Conservation (phyloP, 495 filamentous ascomycete genomes). For the Tuber magnatum region DNA sequence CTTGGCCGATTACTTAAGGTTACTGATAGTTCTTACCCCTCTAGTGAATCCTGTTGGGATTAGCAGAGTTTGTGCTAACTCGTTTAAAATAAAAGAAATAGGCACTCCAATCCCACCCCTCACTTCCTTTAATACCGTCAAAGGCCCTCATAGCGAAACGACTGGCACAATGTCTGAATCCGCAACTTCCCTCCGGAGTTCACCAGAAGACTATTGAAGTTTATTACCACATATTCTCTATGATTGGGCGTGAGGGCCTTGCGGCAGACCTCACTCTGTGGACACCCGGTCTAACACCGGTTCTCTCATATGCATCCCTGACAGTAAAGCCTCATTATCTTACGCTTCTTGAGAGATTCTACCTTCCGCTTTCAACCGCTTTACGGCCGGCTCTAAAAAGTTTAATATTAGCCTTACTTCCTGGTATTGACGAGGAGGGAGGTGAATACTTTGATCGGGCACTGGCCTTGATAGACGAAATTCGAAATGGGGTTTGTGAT, state of each 20-base stretch:
- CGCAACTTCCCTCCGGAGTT: slow-evolving; percentile 88
- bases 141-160: slow-evolving; percentile 80
- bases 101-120: slow-evolving; percentile 81
- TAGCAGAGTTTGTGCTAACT: slow-evolving; percentile 11
- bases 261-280: slow-evolving; percentile 77
- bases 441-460: slow-evolving; percentile 95
- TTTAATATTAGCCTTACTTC: slow-evolving; percentile 74
- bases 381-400: slow-evolving; percentile 84
- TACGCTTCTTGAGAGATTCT: slow-evolving; percentile 70
- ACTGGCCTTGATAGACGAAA: slow-evolving; percentile 64
- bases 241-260: slow-evolving; percentile 67
- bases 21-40: slow-evolving; percentile 7
- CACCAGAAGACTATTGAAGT: slow-evolving; percentile 97
- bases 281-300: slow-evolving; percentile 78
- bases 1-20: slow-evolving; percentile 87
- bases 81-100: slow-evolving; percentile 42
- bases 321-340: slow-evolving; percentile 78
- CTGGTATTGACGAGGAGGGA: slow-evolving; percentile 89
- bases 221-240: slow-evolving; percentile 76
- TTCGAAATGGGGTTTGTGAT: slow-evolving; percentile 62
- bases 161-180: slow-evolving; percentile 89
- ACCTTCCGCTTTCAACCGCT: slow-evolving; percentile 61
- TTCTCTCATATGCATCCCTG: slow-evolving; percentile 86
- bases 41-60: slow-evolving; percentile 2
- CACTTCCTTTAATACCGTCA: slow-evolving; percentile 66